A percentile compares a stretch with the other conserved stretches of the same genome.
These are phyloP conservation scores for Sonneratia caseolaris DNA, from an alignment of 345 rosid genomes.

Conservation along the genomic window DNA sequence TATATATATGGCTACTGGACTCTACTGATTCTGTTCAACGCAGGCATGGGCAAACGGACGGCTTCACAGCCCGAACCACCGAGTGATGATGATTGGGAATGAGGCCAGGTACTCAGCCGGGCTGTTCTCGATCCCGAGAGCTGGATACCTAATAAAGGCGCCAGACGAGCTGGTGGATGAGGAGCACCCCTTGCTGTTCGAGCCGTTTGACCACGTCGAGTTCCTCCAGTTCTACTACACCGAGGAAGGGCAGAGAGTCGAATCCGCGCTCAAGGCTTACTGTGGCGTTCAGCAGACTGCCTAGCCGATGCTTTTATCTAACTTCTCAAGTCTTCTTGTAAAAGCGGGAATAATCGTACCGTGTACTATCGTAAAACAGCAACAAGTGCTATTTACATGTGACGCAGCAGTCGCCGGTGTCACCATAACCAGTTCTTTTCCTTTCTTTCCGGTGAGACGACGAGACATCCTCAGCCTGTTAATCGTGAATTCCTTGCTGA, in stretches of 20 bases:
- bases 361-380: too few species aligned
- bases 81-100: slow-evolving; percentile 62
- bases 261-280: slow-evolving; percentile 31
- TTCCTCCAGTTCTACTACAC: slow-evolving; percentile 34
- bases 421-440: too few species aligned
- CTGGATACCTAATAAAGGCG: slow-evolving; percentile 27
- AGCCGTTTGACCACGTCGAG: slow-evolving; percentile 46
- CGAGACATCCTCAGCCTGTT: too few species aligned
- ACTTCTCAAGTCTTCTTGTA: too few species aligned
- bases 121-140: slow-evolving; percentile 46
- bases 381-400: too few species aligned
- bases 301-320: too few species aligned
- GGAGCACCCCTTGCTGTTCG: slow-evolving; percentile 40
- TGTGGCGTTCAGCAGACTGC: slow-evolving; percentile 25
- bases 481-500: too few species aligned
- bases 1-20: too few species aligned
- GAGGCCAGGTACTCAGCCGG: slow-evolving; percentile 47
- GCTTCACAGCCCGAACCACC: slow-evolving; percentile 47
- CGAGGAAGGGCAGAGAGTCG: slow-evolving; percentile 31
- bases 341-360: too few species aligned
- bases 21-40: neutral
- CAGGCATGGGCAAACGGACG: slow-evolving; percentile 67
- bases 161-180: slow-evolving; percentile 51
- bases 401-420: too few species aligned
- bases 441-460: too few species aligned